phyloP scores from a whole-genome alignment of 75 land plant species.

The Sequoiadendron giganteum region DNA sequence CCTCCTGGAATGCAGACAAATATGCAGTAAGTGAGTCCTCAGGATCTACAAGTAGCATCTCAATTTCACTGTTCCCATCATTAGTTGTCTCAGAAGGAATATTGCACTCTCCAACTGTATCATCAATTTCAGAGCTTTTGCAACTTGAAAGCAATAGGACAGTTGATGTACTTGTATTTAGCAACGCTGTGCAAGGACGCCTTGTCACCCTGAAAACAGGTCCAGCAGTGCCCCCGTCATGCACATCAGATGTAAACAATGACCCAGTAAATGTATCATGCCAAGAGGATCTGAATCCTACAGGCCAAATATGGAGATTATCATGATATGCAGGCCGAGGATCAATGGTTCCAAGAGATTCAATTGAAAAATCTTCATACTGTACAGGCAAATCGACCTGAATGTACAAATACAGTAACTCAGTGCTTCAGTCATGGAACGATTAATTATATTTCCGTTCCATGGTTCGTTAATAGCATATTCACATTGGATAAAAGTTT shows the following conservation, averaged over 20 bases:
- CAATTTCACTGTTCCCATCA: conserved; percentile 34
- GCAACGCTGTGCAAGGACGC: conserved; percentile 42
- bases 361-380: conserved; percentile 71
- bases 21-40: conserved; percentile 6
- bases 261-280: conserved; percentile 93
- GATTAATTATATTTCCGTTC: not conserved
- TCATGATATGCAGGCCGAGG: conserved; percentile 56
- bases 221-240: conserved; percentile 67
- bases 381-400: conserved; percentile 73
- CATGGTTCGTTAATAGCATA: not conserved
- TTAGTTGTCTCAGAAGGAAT: not conserved
- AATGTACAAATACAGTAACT: conserved; percentile 3
- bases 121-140: not conserved
- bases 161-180: conserved; percentile 43
- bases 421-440: not conserved
- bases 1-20: conserved; percentile 29
- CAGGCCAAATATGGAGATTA: conserved; percentile 57
- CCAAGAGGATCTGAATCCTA: conserved; percentile 76
- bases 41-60: conserved; percentile 41
- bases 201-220: conserved; percentile 80
- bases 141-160: conserved; percentile 22
- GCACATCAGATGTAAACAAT: conserved; percentile 67
- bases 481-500: not conserved
- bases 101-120: not conserved
- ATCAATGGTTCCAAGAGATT: conserved; percentile 62